Evolutionary conservation across 202 grass and related monocot species (phyloP).

Genomic region (Brachypodium distachyon): DNA sequence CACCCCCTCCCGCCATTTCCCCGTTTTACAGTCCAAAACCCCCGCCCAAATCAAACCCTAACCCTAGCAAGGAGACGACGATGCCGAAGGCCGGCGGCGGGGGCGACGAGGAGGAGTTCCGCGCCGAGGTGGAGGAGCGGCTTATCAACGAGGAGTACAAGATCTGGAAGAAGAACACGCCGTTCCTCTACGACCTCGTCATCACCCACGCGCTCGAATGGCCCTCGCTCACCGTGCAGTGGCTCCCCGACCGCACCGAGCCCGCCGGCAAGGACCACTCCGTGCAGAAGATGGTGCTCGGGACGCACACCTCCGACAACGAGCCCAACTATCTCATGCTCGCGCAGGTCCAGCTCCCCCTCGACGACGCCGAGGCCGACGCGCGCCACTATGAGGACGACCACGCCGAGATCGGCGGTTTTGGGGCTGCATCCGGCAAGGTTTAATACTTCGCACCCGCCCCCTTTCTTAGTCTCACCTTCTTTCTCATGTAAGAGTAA

Average conservation of each 20-base stretch:
- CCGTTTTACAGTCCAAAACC: not conserved
- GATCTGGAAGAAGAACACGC: conserved; percentile 99
- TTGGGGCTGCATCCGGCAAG: conserved; percentile 70
- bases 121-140: conserved; percentile 72
- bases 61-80: conserved; percentile 9
- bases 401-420: conserved; percentile 73
- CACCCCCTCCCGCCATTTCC: conserved; percentile 43
- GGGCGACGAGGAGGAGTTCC: conserved; percentile 62
- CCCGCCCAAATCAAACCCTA: conserved; percentile 31
- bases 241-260: conserved; percentile 86
- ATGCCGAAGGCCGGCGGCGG: conserved; percentile 72
- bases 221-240: conserved; percentile 98
- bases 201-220: conserved; percentile 96
- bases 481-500: not conserved
- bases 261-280: conserved; percentile 87
- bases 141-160: conserved; percentile 99
- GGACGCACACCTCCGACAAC: conserved; percentile 96
- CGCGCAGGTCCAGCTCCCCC: conserved; percentile 81
- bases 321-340: conserved; percentile 99
- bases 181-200: conserved; percentile 95
- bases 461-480: not conserved
- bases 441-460: not conserved
- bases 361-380: conserved; percentile 88
- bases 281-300: conserved; percentile 93
- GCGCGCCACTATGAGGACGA: conserved; percentile 82